Evolutionary conservation across 371 early-diverging fungal genomes (phyloP), one percentile per base, ranked within the genome.

Genomic region (Mucor irregularis): DNA sequence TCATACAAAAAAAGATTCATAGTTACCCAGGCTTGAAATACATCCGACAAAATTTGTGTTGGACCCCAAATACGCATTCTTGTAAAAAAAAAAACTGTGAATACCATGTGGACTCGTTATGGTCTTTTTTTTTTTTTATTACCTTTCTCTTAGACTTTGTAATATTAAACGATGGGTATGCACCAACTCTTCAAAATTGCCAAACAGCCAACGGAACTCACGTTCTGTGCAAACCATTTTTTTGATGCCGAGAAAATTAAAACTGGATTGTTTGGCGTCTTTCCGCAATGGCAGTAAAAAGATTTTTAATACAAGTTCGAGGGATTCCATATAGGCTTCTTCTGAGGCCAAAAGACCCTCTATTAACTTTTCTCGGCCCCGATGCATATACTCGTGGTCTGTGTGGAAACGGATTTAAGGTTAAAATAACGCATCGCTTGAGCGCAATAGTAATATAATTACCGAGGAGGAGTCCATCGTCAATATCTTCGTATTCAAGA

Each of bases 191-290:
- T 74, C 72, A 61, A 72, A 63, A 29, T 77, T 77, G 22, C 72
- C 71, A 61, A 77, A 77, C 7, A 77, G 49, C 68, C 74, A 69
- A 9, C 59, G 59, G 37, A 71, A 61, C 47, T 73, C 74, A 9
- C 68, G 57, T 34, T 73, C 68, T 10, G 78, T 77, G 35, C 78
- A 77, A 8, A 63, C 53, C 48, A 64, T 60, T 51, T 73, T 77
- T 48, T 69, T 72, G 54, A 61, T 68, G 14, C 69, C 69, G 7
- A 69, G 53, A 61, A 69, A 69, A 22, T 52, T 66, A 40, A 65
- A 72, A 0, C 64, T 43, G 0, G 72, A 60, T 28, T 65, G 69
- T 34, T 68, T 62, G 3, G 68, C 39, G 29, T 69, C 66, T 42
- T 71, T 66, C 6, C 61, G 61, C 11, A 77, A 44, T 0, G 74